These are phyloP conservation scores for Ogataea populi-albae DNA, from an alignment of 805 yeast genomes.

Conservation along the genomic window DNA sequence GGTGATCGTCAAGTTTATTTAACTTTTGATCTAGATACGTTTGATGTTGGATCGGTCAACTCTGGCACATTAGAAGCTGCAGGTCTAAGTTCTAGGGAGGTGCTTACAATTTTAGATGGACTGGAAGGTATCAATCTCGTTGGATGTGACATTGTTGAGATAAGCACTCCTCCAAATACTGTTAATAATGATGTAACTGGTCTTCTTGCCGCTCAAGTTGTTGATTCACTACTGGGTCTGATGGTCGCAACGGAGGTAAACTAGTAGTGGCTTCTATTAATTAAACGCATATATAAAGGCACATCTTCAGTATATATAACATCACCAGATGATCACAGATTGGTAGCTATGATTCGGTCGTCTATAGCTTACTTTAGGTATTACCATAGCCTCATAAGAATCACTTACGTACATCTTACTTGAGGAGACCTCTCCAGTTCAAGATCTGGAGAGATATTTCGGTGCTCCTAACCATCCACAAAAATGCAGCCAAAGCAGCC, in stretches of 20 bases:
- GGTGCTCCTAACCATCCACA: constrained; percentile 15
- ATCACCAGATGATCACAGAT: too few relatives aligned
- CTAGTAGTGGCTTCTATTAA: too few relatives aligned
- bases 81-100: constrained; percentile 67
- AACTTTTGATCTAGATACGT: constrained; percentile 55
- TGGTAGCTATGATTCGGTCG: too few relatives aligned
- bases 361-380: too few relatives aligned
- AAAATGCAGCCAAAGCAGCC: constrained; percentile 18
- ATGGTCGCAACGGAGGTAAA: constrained; percentile 35
- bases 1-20: constrained; percentile 43
- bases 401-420: not conserved
- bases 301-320: too few relatives aligned
- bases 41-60: constrained; percentile 75
- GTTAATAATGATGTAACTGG: constrained; percentile 59
- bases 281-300: too few relatives aligned
- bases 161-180: constrained; percentile 59
- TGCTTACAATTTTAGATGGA: constrained; percentile 41
- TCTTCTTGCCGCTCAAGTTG: constrained; percentile 63
- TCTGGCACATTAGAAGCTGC: constrained; percentile 81
- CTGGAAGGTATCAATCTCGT: constrained; percentile 58
- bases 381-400: too few relatives aligned
- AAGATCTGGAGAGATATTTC: too few relatives aligned
- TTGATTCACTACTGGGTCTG: constrained; percentile 47
- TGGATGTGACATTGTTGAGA: constrained; percentile 79
- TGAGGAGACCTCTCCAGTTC: too few relatives aligned